Evolutionary conservation across 164 flowering plant genomes (phyloP), one percentile per base, ranked within the genome.

Genomic region (Chloranthus sessilifolius): DNA sequence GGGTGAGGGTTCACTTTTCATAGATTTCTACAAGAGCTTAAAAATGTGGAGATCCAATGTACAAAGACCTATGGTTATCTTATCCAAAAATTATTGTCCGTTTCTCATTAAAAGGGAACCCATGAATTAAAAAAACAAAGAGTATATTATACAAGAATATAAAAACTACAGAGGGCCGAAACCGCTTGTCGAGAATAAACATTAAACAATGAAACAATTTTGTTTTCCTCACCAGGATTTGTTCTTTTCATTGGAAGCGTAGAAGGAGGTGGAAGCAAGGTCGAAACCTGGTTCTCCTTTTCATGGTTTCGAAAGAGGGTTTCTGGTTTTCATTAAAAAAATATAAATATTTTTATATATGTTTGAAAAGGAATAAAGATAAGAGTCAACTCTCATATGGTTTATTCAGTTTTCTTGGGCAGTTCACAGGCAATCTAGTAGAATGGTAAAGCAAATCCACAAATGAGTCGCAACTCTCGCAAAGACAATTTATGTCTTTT

Each of bases 341-440:
- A 35, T 7, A 35, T 35, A 12, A 29, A 2, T n/a, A n/a, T n/a
- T n/a, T 21, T n/a, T 29, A 16, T 16, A 28, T 46, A 26, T 29
- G 23, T 12, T 28, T 29, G 4, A 7, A 15, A 15, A 1, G 12
- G 9, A 21, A 30, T 16, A 9, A 33, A 43, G 35, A 45, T 24
- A 9, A 35, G 5, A 38, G 24, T 43, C n/a, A n/a, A n/a, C n/a
- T n/a, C n/a, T n/a, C n/a, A n/a, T n/a, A n/a, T n/a, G 17, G 43
- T 35, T 55, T 44, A 23, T 55, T 65, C 68, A 51, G 72, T 70
- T 74, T 61, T 63, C 61, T 70, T 43, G 72, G 70, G 72, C 69
- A 74, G 72, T 70, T 61, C 72, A 64, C 44, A 64, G 37, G 46
- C 38, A 69, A 62, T 53, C 70, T 62, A 71, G 58, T 19, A n/a